A percentile compares a stretch with the other conserved stretches of the same genome.
Evolutionary conservation across 768 basidiomycete species (phyloP).

Genomic region (Coprinopsis cinerea): DNA sequence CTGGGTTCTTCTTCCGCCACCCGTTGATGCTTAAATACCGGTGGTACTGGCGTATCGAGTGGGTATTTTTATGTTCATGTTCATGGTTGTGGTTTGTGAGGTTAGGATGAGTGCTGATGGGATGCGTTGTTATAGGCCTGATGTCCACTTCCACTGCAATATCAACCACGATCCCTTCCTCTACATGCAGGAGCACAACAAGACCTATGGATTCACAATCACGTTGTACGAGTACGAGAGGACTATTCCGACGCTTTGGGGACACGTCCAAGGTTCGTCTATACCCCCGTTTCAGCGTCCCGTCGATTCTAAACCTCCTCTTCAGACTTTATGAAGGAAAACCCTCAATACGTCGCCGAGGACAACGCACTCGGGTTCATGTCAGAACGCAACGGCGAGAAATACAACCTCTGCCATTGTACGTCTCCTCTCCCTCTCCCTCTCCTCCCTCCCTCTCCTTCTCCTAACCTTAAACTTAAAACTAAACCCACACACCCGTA

Average conservation of each 20-base stretch:
- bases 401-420: slow-evolving; percentile 74
- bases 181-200: slow-evolving; percentile 63
- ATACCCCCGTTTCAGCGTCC: slow-evolving; percentile 9
- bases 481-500: slow-evolving; percentile 4
- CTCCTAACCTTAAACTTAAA: neutral
- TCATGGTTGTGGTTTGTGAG: slow-evolving; percentile 10
- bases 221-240: slow-evolving; percentile 69
- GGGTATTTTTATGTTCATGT: slow-evolving; percentile 21
- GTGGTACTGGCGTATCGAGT: slow-evolving; percentile 82
- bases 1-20: slow-evolving; percentile 72
- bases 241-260: slow-evolving; percentile 75
- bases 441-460: neutral
- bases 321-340: slow-evolving; percentile 46
- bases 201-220: slow-evolving; percentile 71
- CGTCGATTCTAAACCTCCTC: neutral
- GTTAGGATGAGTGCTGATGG: no score
- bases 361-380: slow-evolving; percentile 60
- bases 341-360: slow-evolving; percentile 52
- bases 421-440: slow-evolving; percentile 18
- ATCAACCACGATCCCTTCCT: slow-evolving; percentile 61
- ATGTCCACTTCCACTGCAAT: slow-evolving; percentile 74
- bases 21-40: slow-evolving; percentile 57
- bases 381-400: slow-evolving; percentile 39
- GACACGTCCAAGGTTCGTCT: slow-evolving; percentile 51
- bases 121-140: no score